A percentile compares a stretch with the other conserved stretches of the same genome.
Conservation (phyloP, 169 alveolate genomes). For the Plasmodium adleri region DNA sequence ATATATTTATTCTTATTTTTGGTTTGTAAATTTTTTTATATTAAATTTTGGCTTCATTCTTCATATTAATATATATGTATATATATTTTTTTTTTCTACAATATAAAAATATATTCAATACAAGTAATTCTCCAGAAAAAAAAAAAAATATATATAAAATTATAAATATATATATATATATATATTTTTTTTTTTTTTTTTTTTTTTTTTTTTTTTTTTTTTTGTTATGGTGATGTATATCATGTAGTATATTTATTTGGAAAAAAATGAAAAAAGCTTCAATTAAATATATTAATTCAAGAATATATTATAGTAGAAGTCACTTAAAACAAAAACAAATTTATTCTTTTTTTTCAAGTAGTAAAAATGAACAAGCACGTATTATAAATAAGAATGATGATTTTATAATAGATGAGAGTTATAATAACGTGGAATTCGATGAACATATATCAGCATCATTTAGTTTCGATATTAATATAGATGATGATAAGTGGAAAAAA, state of each 20-base stretch:
- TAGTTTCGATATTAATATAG: slow-evolving; percentile 49
- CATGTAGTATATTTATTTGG: neutral
- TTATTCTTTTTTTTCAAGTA: neutral
- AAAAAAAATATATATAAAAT: too few relatives aligned
- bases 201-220: too few relatives aligned
- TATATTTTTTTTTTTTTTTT: too few relatives aligned
- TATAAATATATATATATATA: too few relatives aligned
- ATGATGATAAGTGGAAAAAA: slow-evolving; percentile 51
- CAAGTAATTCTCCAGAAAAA: too few relatives aligned
- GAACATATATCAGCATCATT: slow-evolving; percentile 22
- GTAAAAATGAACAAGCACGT: slow-evolving; percentile 4
- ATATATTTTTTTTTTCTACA: too few relatives aligned
- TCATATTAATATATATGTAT: too few relatives aligned
- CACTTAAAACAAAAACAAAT: neutral
- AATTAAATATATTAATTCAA: slow-evolving; percentile 11
- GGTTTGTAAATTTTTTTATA: too few relatives aligned
- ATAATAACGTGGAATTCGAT: slow-evolving; percentile 38
- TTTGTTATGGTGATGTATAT: slow-evolving; percentile 15
- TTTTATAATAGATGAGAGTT: neutral
- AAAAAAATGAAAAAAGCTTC: slow-evolving; percentile 32
- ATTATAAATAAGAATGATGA: neutral
- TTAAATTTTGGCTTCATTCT: too few relatives aligned
- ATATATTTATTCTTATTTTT: too few relatives aligned
- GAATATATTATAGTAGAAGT: neutral
- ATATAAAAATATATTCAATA: too few relatives aligned